Percentiles rank a stretch among this genome's conserved stretches.
phyloP scores from a whole-genome alignment of 371 early-diverging fungal species.

The Rhizopus arrhizus region DNA sequence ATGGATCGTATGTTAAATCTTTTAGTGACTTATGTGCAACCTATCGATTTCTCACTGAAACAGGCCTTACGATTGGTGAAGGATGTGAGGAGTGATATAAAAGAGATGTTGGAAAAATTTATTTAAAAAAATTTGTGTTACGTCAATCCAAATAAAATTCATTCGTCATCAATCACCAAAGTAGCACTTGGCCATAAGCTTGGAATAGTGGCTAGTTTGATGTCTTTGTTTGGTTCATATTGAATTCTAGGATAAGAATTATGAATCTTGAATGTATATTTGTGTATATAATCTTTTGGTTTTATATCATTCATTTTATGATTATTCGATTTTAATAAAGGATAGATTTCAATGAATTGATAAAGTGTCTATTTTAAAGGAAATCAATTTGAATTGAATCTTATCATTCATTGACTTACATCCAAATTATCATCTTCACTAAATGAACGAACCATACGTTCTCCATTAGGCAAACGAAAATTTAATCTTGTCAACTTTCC shows the following conservation, averaged over 20 bases:
- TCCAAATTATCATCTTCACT: conserved; percentile 59
- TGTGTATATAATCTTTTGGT: conserved; percentile 63
- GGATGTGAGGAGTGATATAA: background rate
- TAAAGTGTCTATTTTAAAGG: conserved; percentile 39
- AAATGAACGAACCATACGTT: conserved; percentile 70
- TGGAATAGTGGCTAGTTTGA: conserved; percentile 40
- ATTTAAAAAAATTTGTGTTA: background rate
- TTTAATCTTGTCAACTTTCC: conserved; percentile 57
- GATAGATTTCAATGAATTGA: conserved; percentile 75
- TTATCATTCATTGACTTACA: conserved; percentile 34
- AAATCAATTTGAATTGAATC: background rate
- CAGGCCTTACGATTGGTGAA: background rate
- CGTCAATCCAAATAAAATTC: background rate
- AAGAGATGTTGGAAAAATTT: background rate
- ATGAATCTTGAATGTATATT: conserved; percentile 68
- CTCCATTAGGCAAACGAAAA: conserved; percentile 69
- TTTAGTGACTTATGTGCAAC: conserved; percentile 12
- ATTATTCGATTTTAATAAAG: conserved; percentile 63
- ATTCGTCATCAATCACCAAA: conserved; percentile 53
- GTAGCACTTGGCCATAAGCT: conserved; percentile 71
- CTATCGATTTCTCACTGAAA: conserved; percentile 2
- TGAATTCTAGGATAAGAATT: conserved; percentile 74
- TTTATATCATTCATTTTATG: conserved; percentile 15
- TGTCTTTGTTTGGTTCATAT: conserved; percentile 41
- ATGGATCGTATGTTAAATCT: conserved; percentile 19